Evolutionary conservation across 1,284 basidiomycete species (phyloP).

Genomic region (Trichosporon coremiiforme): DNA sequence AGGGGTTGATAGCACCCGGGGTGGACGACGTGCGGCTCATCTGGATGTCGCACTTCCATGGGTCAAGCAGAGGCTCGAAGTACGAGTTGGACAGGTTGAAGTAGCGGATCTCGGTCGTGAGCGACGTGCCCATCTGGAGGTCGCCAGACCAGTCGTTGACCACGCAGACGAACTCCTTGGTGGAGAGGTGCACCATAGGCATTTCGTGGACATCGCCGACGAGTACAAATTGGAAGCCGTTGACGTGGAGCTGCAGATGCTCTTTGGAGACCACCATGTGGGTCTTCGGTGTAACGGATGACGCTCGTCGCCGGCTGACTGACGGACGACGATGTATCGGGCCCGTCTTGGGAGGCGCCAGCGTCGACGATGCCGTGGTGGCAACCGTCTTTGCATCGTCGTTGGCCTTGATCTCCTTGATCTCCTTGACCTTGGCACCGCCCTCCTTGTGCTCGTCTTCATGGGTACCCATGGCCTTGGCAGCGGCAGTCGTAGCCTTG

Average conservation of each 20-base stretch:
- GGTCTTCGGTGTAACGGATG: slow-evolving; percentile 35
- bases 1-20: slow-evolving; percentile 60
- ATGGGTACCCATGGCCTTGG: slow-evolving; percentile 38
- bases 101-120: slow-evolving; percentile 84
- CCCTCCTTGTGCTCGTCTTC: slow-evolving; percentile 5
- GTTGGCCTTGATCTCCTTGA: slow-evolving; percentile 12
- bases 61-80: slow-evolving; percentile 98
- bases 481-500: slow-evolving; percentile 73
- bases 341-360: slow-evolving; percentile 25
- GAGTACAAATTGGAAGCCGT: slow-evolving; percentile 89
- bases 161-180: slow-evolving; percentile 80
- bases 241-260: slow-evolving; percentile 78
- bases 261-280: slow-evolving; percentile 75
- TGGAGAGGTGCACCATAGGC: slow-evolving; percentile 85
- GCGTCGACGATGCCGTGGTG: slow-evolving; percentile 32
- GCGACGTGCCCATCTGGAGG: slow-evolving; percentile 75
- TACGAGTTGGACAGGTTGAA: slow-evolving; percentile 98
- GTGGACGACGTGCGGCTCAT: slow-evolving; percentile 46
- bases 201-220: slow-evolving; percentile 96
- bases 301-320: slow-evolving; percentile 59
- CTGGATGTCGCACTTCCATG: slow-evolving; percentile 81
- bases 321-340: slow-evolving; percentile 44
- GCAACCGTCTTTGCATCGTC: slow-evolving; percentile 3
- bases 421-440: slow-evolving; percentile 2
- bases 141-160: slow-evolving; percentile 94